Evolutionary conservation across 768 basidiomycete genomes (phyloP), one percentile per base, ranked within the genome.

Genomic region (Suillus spraguei): DNA sequence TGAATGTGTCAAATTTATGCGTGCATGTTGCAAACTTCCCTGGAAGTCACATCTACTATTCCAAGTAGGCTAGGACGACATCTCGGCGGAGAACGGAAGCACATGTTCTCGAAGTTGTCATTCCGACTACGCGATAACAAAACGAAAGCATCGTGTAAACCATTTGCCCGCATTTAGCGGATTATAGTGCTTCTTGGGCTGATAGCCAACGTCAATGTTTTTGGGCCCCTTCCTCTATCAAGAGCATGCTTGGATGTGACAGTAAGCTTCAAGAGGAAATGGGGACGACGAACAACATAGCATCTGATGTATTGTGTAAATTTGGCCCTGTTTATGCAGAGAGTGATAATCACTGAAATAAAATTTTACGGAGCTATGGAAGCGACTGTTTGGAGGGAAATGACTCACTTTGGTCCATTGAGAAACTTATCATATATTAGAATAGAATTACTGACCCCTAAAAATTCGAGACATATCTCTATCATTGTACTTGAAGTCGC

Each of bases 341-440:
- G n/a, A 97, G 78, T 2, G 87, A 81, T 1, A 79, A 71, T 95
- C 95, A 97, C 94, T 97, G 62, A 49, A 60, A 38, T 22, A 1
- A 16, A 36, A 38, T 3, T 16, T 7, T 14, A 22, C 7, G 36
- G 4, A 55, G 14, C 16, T 38, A 22, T 22, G 22, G 14, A 6
- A 14, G 20, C 11, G 7, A 14, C 6, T 7, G 14, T 55, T 38
- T 22, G 14, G 35, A 24, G 13, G 44, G 38, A 56, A 46, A 22
- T 32, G 10, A 80, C 92, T 68, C 71, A 97, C 97, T 62, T 88
- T 87, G 0, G 91, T 96, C 95, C 95, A 99, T 97, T 97, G 82
- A 98, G 98, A 77, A 99, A 99, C 79, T 99, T 99, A 80, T 99
- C 97, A 73, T 99, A 99, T 0, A 96, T 97, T 53, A 96, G 80